phyloP scores from a whole-genome alignment of 768 basidiomycete species.

The Tulasnella sp. region DNA sequence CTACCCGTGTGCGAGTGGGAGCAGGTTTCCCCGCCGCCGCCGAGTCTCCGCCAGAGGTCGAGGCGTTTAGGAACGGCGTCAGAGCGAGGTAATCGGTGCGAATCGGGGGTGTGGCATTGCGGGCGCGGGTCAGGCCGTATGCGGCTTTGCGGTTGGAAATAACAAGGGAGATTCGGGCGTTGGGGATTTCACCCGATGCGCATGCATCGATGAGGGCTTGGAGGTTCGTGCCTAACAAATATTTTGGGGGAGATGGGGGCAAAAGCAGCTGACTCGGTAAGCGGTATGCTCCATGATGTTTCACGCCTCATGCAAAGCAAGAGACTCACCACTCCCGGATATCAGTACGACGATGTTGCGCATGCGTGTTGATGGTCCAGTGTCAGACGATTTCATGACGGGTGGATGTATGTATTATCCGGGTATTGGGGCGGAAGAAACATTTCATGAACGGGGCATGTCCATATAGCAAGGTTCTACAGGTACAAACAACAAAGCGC shows the following conservation, averaged over 20 bases:
- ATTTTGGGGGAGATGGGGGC: no score
- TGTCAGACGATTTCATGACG: no score
- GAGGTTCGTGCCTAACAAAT: conserved; percentile 87
- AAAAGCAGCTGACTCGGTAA: no score
- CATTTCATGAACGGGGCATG: neutral
- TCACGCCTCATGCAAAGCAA: no score
- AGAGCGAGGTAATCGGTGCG: conserved; percentile 73
- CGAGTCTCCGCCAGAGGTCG: no score
- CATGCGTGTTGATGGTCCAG: neutral
- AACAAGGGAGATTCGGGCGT: conserved; percentile 62
- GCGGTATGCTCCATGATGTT: no score
- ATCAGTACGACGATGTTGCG: conserved; percentile 15
- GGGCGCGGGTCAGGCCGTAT: conserved; percentile 75
- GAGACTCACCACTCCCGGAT: conserved; percentile 9
- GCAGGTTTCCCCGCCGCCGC: conserved; percentile 29
- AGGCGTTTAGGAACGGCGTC: conserved; percentile 60
- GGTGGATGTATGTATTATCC: neutral
- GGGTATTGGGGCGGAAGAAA: neutral
- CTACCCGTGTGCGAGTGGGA: conserved; percentile 58
- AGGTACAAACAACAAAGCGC: neutral
- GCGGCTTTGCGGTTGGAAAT: conserved; percentile 88
- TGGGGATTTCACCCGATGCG: conserved; percentile 42
- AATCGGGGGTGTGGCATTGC: conserved; percentile 57
- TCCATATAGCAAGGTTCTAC: neutral
- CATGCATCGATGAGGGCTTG: conserved; percentile 90